Evolutionary conservation across 1,284 basidiomycete genomes (phyloP).

Genomic region (Takashimella koratensis): DNA sequence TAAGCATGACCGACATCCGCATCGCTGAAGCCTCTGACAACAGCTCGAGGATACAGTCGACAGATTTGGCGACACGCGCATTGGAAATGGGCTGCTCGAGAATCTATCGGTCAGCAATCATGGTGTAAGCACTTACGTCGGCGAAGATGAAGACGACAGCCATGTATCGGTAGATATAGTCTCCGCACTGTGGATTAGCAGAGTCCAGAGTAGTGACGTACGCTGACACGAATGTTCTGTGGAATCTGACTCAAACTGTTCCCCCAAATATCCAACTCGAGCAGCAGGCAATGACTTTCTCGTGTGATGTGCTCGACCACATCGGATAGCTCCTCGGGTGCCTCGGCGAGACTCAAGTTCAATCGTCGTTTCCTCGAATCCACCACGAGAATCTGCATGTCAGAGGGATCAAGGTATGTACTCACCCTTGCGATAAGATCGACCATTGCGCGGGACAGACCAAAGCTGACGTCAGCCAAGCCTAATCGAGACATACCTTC

Average conservation of each 20-base stretch:
- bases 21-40: slow-evolving; percentile 28
- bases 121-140: slow-evolving; percentile 21
- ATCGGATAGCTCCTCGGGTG: slow-evolving; percentile 23
- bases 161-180: slow-evolving; percentile 40
- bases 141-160: slow-evolving; percentile 26
- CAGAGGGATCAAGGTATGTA: not conserved
- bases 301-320: slow-evolving; percentile 24
- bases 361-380: slow-evolving; percentile 29
- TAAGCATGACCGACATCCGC: slow-evolving; percentile 35
- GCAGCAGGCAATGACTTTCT: slow-evolving; percentile 20
- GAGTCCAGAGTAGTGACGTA: slow-evolving; percentile 7
- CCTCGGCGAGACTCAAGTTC: slow-evolving; percentile 14
- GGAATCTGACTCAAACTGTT: slow-evolving; percentile 28
- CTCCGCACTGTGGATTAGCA: slow-evolving; percentile 23
- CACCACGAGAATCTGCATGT: slow-evolving; percentile 21
- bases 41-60: slow-evolving; percentile 32
- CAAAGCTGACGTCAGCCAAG: slow-evolving; percentile 15
- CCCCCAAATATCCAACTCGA: slow-evolving; percentile 36
- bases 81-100: slow-evolving; percentile 22
- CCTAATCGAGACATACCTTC: slow-evolving; percentile 9
- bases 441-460: slow-evolving; percentile 33
- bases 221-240: slow-evolving; percentile 32
- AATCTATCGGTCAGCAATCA: slow-evolving; percentile 13
- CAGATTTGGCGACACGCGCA: slow-evolving; percentile 19
- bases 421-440: slow-evolving; percentile 36